Percentiles rank a stretch among this genome's conserved stretches.
These are phyloP conservation scores for Thraustotheca clavata DNA, from an alignment of 352 stramenopile genomes.

Conservation along the genomic window DNA sequence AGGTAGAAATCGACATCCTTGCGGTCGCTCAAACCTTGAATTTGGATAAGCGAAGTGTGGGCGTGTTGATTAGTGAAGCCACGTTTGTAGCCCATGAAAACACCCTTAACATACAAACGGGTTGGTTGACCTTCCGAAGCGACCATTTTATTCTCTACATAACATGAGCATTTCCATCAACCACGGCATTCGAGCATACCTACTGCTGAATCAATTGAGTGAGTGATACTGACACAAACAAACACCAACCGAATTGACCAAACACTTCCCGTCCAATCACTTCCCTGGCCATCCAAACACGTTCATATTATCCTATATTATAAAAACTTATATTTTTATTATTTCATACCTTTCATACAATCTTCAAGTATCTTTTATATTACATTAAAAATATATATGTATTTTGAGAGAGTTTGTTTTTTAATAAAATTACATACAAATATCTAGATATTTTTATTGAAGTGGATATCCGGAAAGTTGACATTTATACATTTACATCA, in stretches of 20 bases:
- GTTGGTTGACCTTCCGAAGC: conserved; percentile 87
- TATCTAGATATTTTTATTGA: too few relatives aligned
- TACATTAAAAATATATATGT: too few relatives aligned
- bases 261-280: conserved; percentile 22
- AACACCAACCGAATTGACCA: conserved; percentile 11
- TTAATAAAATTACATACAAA: too few relatives aligned
- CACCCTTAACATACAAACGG: conserved; percentile 97
- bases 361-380: too few relatives aligned
- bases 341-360: too few relatives aligned
- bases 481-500: too few relatives aligned
- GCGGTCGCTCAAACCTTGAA: conserved; percentile 97
- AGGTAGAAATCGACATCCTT: conserved; percentile 99
- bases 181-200: neutral
- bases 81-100: conserved; percentile 98
- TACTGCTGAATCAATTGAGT: conserved; percentile 24
- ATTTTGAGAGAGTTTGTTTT: too few relatives aligned
- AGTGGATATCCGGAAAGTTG: too few relatives aligned
- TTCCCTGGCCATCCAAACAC: conserved; percentile 17
- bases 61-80: conserved; percentile 96
- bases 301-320: too few relatives aligned
- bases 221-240: conserved; percentile 21
- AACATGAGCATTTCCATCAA: conserved; percentile 15
- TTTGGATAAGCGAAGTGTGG: conserved; percentile 98
- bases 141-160: conserved; percentile 82
- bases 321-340: too few relatives aligned